Evolutionary conservation across 1,139 yeast genomes (phyloP), one percentile per base, ranked within the genome.

Genomic region (Blastobotrys persicus): DNA sequence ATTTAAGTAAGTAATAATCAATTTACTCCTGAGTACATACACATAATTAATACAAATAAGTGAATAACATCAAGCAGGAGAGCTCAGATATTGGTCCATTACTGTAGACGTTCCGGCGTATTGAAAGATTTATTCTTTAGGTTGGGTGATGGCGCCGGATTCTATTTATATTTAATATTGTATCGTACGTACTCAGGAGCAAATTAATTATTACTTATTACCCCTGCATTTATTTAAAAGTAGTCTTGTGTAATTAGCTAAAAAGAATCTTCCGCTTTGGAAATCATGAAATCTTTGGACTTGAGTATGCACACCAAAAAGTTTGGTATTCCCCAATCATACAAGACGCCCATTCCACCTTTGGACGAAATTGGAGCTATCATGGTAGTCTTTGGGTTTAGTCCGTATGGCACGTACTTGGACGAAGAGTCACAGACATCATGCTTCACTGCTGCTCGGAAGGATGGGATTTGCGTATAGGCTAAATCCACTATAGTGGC

Each of bases 321-420:
- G 33, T 49, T 52, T 5, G 63, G 63, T n/a, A 57, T 9, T 9
- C 54, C 46, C 54, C 56, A 51, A 2, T 62, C 63, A 20, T 41
- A 50, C 18, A 52, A 11, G 4, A 47, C 40, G 19, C 61, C 63
- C 14, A 60, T 56, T 2, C 63, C 63, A 16, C 60, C 62, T 6
- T 33, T 35, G 7, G 43, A 39, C 6, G 59, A 53, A 33, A 59
- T 51, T 6, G 63, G 59, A 6, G 57, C 57, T 9, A 50, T 45
- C 17, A 51, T 31, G 3, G 56, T 53, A n/a, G 42, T 18, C 14
- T 37, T 43, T 2, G 38, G n/a, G 2, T 40, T 18, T 18, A 47
- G 44, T 23, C 46, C 45, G 35, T 52, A 52, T n/a, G n/a, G n/a
- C n/a, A n/a, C n/a, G n/a, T n/a, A n/a, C n/a, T n/a, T n/a, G 12